Evolutionary conservation across 441 rosid genomes (phyloP).

Genomic region (Corymbia citriodora): DNA sequence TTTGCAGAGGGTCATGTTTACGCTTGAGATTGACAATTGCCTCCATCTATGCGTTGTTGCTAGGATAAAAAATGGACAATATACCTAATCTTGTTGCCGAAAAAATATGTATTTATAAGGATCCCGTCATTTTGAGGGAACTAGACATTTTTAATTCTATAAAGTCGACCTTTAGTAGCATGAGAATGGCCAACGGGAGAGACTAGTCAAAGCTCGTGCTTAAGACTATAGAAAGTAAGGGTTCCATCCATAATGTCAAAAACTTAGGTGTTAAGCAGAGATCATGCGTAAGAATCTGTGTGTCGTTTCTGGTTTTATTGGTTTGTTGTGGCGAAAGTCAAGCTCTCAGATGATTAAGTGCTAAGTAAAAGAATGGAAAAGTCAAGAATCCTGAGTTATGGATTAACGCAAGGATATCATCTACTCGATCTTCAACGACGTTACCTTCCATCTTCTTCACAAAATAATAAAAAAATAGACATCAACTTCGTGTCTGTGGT

Average conservation of each 20-base stretch:
- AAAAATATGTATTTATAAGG: not conserved
- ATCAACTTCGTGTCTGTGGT: slow-evolving; percentile 8
- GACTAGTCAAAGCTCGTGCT: not conserved
- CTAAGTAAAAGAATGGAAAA: not conserved
- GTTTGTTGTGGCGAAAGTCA: not conserved
- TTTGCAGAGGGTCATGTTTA: slow-evolving; percentile 35
- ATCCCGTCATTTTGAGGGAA: not conserved
- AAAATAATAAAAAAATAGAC: slow-evolving; percentile 23
- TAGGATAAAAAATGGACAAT: not conserved
- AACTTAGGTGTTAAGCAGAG: not conserved
- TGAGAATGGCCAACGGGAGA: not conserved
- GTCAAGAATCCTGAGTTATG: not conserved
- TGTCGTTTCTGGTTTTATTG: not conserved
- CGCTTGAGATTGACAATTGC: slow-evolving; percentile 61
- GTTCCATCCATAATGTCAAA: not conserved
- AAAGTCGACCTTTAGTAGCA: not conserved
- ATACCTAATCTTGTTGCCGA: slow-evolving; percentile 24
- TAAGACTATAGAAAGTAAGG: not conserved
- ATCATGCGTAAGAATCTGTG: not conserved
- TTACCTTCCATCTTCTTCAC: not conserved
- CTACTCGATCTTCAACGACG: not conserved
- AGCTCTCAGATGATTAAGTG: not conserved
- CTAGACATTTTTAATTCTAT: not conserved
- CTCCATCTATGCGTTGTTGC: slow-evolving; percentile 40
- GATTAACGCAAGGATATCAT: not conserved